These are phyloP conservation scores for Pisolithus tinctorius DNA, from an alignment of 768 basidiomycete species.

Conservation along the genomic window DNA sequence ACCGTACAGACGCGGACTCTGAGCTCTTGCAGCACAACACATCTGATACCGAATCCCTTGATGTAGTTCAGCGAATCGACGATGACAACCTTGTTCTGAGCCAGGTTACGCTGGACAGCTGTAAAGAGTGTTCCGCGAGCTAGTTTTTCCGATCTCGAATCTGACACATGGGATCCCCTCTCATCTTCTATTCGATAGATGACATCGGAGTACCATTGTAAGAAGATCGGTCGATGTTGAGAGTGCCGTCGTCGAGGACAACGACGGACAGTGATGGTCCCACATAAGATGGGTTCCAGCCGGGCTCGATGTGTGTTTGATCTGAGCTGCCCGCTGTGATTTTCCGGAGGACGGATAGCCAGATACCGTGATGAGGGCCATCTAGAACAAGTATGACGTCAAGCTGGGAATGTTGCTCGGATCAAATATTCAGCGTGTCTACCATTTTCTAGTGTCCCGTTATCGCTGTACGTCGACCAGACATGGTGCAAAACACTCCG, in stretches of 20 bases:
- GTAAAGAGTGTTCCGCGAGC: constrained; percentile 81
- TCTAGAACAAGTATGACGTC: constrained; percentile 21
- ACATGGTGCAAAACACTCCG: constrained; percentile 22
- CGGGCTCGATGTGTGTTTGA: constrained; percentile 53
- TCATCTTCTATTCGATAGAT: background rate
- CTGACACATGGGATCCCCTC: constrained; percentile 30
- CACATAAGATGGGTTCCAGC: constrained; percentile 43
- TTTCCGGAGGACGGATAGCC: constrained; percentile 91
- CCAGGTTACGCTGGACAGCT: constrained; percentile 69
- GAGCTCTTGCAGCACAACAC: constrained; percentile 89
- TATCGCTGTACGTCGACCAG: background rate
- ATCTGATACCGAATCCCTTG: constrained; percentile 99
- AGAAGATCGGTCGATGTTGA: constrained; percentile 54
- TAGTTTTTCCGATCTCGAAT: constrained; percentile 78
- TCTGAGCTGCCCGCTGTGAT: constrained; percentile 59
- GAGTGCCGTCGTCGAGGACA: constrained; percentile 67
- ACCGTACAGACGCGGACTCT: constrained; percentile 86
- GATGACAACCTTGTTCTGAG: constrained; percentile 71
- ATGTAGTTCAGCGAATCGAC: constrained; percentile 94
- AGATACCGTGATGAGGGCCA: constrained; percentile 90
- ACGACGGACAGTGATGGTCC: constrained; percentile 41
- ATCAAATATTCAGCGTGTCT: background rate
- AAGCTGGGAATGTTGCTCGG: too few relatives aligned
- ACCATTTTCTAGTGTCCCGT: background rate
- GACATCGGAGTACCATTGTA: constrained; percentile 55